Base-by-base conservation (phyloP, 768 basidiomycete genomes). In the Russula earlei region DNA sequence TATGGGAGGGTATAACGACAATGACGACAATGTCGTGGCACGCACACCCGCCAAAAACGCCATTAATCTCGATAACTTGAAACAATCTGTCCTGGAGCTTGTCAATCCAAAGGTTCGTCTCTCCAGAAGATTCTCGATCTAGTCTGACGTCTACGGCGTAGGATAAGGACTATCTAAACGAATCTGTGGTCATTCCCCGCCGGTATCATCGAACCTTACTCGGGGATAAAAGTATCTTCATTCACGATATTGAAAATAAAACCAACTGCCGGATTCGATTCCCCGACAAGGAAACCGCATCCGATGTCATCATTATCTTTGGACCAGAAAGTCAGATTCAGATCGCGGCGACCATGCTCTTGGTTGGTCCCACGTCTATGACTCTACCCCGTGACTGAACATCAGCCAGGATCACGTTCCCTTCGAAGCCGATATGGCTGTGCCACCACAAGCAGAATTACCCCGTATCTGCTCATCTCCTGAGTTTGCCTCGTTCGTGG, bases 11-110 rank as follows among this genome's bases (percentile, higher is more conserved):
- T 95, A 95, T 69, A 84, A 87, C 65, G 93, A 97, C 68, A 96
- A 95, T 68, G 95, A 97, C 66, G 95, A 99, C 72, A 99, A 99
- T 66, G 95, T 99, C 48, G 82, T 99, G 40, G 95, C 94, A n/a
- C 80, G 95, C 49, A 99, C 95, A 2, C 95, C 95, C 7, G 91
- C 92, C 34, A 99, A 99, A 78, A 99, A 99, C 66, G 88, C 91
- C 22, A 85, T 86, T 67, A 94, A 94, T 69, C 71, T 99, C 66
- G 93, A 97, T 63, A 89, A 94, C 67, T 74, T 99, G 64, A 97
- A 94, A 74, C 86, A 88, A 68, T 87, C 89, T 48, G 91, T 99
- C 51, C 95, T 98, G 94, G 94, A 97, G 71, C 76, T 96, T 64
- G 94, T 99, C 33, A 91, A 88, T 68, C 91, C 92, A 27, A 97